Conservation (phyloP, 192 early-diverging fungal genomes). For the Rhizophagus clarus region DNA sequence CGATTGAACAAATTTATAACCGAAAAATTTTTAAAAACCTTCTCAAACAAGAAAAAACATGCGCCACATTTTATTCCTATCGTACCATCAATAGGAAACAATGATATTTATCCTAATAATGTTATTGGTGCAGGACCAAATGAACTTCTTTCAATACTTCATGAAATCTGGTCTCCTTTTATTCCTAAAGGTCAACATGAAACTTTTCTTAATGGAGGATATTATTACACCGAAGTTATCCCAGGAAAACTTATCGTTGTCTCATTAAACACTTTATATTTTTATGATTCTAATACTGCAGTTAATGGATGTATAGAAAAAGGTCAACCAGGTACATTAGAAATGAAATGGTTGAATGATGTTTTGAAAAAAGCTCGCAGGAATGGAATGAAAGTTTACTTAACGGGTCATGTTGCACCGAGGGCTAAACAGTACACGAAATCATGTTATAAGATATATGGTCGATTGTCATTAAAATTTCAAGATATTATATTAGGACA, state of each 20-base stretch:
- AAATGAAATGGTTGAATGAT: slow-evolving; percentile 70
- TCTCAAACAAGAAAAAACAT: slow-evolving; percentile 39
- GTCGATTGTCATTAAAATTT: slow-evolving; percentile 43
- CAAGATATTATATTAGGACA: slow-evolving; percentile 65
- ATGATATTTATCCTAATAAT: slow-evolving; percentile 75
- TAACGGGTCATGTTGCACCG: slow-evolving; percentile 73
- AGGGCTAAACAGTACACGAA: slow-evolving; percentile 45
- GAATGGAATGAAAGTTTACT: slow-evolving; percentile 51
- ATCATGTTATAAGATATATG: slow-evolving; percentile 49
- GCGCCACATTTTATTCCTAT: slow-evolving; percentile 48
- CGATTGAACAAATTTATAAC: slow-evolving; percentile 56
- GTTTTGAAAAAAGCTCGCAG: slow-evolving; percentile 51
- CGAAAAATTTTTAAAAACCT: slow-evolving; percentile 48
- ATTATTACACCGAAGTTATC: slow-evolving; percentile 61
- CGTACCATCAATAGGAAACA: slow-evolving; percentile 62
- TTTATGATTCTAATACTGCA: slow-evolving; percentile 67
- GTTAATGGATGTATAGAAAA: slow-evolving; percentile 61
- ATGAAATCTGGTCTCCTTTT: slow-evolving; percentile 57
- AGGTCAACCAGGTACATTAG: slow-evolving; percentile 62
- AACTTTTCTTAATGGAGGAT: slow-evolving; percentile 68
- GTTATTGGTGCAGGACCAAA: slow-evolving; percentile 48
- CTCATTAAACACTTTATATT: slow-evolving; percentile 76
- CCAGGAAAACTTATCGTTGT: slow-evolving; percentile 56
- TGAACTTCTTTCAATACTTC: slow-evolving; percentile 49
- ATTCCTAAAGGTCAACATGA: slow-evolving; percentile 63